Evolutionary conservation across 2,329 filamentous ascomycete genomes (phyloP).

Genomic region (Phaeosphaeriaceae sp.): DNA sequence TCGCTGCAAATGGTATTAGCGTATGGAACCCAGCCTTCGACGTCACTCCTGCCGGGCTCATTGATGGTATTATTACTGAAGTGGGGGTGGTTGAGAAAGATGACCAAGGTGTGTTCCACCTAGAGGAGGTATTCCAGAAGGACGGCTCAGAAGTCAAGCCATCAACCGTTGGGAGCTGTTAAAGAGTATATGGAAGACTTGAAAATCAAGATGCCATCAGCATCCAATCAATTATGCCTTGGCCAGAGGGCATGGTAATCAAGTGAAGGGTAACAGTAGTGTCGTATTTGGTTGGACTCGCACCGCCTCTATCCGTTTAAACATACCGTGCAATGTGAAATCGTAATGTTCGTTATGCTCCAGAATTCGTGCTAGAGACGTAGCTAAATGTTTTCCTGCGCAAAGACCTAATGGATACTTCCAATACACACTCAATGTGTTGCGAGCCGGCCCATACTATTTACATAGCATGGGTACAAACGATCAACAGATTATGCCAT

Average conservation of each 20-base stretch:
- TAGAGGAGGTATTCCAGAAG: constrained; percentile 52
- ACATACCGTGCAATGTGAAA: not conserved
- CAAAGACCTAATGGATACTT: not conserved
- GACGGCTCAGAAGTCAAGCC: constrained; percentile 32
- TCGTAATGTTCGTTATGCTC: constrained; percentile 3
- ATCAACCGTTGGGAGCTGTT: constrained; percentile 38
- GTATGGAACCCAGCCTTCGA: constrained; percentile 99
- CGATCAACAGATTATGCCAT: not conserved
- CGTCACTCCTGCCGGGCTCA: constrained; percentile 85
- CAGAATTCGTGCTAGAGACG: not conserved
- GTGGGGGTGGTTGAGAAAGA: constrained; percentile 84
- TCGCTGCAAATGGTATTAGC: constrained; percentile 75
- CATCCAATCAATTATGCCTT: too few species aligned
- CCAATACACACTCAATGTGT: not conserved
- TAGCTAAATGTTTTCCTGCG: too few species aligned
- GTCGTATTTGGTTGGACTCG: not conserved
- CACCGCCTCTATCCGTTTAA: constrained; percentile 2
- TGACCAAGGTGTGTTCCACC: constrained; percentile 70
- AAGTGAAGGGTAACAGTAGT: too few species aligned
- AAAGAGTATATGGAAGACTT: not conserved
- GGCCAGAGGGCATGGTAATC: too few species aligned
- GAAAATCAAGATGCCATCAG: too few species aligned
- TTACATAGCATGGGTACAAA: too few species aligned
- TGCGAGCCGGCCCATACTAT: too few species aligned
- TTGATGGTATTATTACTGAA: constrained; percentile 95